Percentiles rank a stretch among this genome's conserved stretches.
Evolutionary conservation across 2,329 filamentous ascomycete species (phyloP).

Genomic region (Aspergillus carbonarius): DNA sequence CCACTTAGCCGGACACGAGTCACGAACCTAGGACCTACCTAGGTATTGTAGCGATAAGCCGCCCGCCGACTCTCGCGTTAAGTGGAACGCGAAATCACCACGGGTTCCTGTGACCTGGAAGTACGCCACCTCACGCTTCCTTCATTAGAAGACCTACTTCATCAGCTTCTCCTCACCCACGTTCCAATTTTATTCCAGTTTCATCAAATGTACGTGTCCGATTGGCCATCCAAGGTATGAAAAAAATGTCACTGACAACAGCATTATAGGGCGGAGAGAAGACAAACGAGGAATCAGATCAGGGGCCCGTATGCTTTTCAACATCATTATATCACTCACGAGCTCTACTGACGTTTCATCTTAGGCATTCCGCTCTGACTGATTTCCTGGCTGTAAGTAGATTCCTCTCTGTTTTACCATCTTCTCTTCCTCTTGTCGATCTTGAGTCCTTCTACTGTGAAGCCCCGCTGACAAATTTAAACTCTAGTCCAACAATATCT

Average conservation of each 20-base stretch:
- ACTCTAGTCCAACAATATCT: slow-evolving; percentile 62
- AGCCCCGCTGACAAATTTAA: neutral
- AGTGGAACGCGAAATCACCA: slow-evolving; percentile 44
- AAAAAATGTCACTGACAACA: slow-evolving; percentile 6
- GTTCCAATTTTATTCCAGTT: neutral
- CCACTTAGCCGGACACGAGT: slow-evolving; percentile 3
- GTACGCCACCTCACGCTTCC: neutral
- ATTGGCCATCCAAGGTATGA: neutral
- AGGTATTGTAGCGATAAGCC: too few species aligned
- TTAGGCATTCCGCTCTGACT: slow-evolving; percentile 63
- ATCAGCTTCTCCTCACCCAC: neutral
- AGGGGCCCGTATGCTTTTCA: slow-evolving; percentile 47
- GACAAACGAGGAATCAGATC: slow-evolving; percentile 35
- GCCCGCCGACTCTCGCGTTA: slow-evolving; percentile 39
- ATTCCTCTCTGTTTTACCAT: neutral
- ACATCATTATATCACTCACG: neutral
- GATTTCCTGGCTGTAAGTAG: slow-evolving; percentile 63
- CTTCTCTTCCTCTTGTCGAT: neutral
- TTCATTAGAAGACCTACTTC: neutral
- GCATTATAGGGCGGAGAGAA: slow-evolving; percentile 27
- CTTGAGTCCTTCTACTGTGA: neutral
- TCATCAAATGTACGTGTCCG: slow-evolving; percentile 15
- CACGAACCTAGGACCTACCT: too few species aligned
- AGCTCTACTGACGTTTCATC: slow-evolving; percentile 16
- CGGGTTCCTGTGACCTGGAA: slow-evolving; percentile 33